Evolutionary conservation across 805 yeast genomes (phyloP).

Genomic region (Metschnikowia koreensis): DNA sequence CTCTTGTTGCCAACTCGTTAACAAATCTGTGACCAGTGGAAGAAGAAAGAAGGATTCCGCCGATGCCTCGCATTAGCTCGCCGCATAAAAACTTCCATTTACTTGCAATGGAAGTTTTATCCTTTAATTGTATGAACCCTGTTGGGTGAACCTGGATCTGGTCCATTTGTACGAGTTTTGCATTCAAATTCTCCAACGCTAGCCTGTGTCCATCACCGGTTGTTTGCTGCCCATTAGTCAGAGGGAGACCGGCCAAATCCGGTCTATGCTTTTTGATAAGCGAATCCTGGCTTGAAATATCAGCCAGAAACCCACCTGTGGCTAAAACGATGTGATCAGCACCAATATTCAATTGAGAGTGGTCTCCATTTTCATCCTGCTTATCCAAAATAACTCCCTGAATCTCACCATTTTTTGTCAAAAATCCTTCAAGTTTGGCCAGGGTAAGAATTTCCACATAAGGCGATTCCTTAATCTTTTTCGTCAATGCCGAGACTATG

Average conservation of each 20-base stretch:
- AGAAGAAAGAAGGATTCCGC: constrained; percentile 52
- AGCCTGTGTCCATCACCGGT: constrained; percentile 58
- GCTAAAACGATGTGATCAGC: constrained; percentile 44
- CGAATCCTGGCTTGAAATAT: constrained; percentile 31
- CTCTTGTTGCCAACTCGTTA: constrained; percentile 55
- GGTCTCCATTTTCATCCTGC: constrained; percentile 15
- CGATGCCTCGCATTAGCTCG: constrained; percentile 58
- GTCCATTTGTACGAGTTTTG: constrained; percentile 54
- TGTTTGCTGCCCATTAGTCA: constrained; percentile 56
- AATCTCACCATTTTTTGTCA: constrained; percentile 31
- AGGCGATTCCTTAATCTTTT: constrained; percentile 33
- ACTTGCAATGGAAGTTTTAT: constrained; percentile 36
- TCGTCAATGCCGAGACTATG: constrained; percentile 46
- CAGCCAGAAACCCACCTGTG: constrained; percentile 59
- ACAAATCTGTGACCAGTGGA: constrained; percentile 48
- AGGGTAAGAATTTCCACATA: constrained; percentile 17
- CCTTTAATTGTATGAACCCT: constrained; percentile 45
- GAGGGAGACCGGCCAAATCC: constrained; percentile 45
- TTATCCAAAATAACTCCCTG: constrained; percentile 38
- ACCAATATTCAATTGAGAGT: neutral
- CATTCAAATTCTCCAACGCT: constrained; percentile 44
- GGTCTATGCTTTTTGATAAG: constrained; percentile 45
- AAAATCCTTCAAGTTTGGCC: constrained; percentile 19
- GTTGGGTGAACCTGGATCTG: constrained; percentile 64
- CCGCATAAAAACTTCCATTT: constrained; percentile 59